Conservation (phyloP, 306 rosid genomes). For the Arachis hypogaea region DNA sequence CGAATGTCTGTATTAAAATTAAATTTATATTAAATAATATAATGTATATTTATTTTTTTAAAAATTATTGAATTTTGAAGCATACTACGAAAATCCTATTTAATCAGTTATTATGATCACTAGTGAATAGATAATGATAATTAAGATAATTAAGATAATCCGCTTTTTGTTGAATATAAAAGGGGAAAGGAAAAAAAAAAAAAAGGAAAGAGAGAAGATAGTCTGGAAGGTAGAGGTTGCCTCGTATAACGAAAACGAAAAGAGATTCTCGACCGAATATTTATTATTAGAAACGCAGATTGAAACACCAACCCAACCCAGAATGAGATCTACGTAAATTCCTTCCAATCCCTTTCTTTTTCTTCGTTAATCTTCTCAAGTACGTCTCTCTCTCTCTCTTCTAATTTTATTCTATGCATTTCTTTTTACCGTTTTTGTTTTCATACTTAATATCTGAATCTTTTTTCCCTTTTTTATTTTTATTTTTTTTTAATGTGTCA, state of each 20-base stretch:
- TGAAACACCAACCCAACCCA: not conserved
- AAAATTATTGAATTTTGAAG: too few species aligned
- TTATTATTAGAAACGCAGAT: conserved; percentile 12
- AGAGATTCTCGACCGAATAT: conserved; percentile 29
- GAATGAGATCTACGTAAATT: conserved; percentile 48
- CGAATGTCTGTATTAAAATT: too few species aligned
- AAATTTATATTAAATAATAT: too few species aligned
- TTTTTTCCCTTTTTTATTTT: not conserved
- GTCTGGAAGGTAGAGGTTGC: not conserved
- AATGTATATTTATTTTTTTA: too few species aligned
- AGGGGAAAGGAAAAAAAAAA: too few species aligned
- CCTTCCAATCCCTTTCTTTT: conserved; percentile 26
- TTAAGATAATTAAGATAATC: too few species aligned
- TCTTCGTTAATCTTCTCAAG: conserved; percentile 26
- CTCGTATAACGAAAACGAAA: conserved; percentile 42
- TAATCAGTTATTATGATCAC: too few species aligned
- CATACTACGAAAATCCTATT: too few species aligned
- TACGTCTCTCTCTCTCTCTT: conserved; percentile 19
- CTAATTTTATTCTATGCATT: not conserved
- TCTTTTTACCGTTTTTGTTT: not conserved
- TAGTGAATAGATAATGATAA: too few species aligned
- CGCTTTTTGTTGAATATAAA: too few species aligned
- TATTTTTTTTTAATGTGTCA: not conserved
- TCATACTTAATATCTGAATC: not conserved
- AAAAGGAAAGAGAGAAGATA: too few species aligned